Base-by-base conservation (phyloP, 495 filamentous ascomycete species). In the Neurospora sp. region DNA sequence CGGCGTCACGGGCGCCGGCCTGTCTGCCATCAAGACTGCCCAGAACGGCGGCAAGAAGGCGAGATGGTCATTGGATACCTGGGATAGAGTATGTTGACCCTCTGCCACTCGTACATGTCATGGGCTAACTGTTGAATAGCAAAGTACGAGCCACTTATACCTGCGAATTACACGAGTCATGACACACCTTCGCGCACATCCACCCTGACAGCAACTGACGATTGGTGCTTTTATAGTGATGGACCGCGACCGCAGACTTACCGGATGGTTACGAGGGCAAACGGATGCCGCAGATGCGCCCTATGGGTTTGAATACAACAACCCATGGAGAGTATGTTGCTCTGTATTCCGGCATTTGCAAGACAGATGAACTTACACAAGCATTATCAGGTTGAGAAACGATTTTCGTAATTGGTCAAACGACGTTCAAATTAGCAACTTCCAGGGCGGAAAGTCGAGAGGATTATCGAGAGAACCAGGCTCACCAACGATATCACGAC, bases 201-300 rank as follows among this genome's bases (percentile, higher is more conserved):
- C 53, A 66, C 53, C 53, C 53, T 66, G 27, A 66, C 53, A 35
- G 53, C 53, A 14, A 68, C 81, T 82, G 73, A 81, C 78, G 73
- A 72, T 72, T n/a, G 22, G 18, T 12, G n/a, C 42, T 18, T 38
- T 40, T 68, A 76, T 76, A 98, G 96, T 99, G 96, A 97, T 98
- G 94, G 91, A 98, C 73, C 89, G 96, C 78, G 96, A 99, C 80
- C 85, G 90, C 76, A 87, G 96, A 79, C 87, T 99, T 80, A 99
- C 96, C 69, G 96, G 96, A 74, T 88, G 81, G 69, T 76, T 91
- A 77, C 87, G 96, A 84, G 96, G 94, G 46, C 96, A 99, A 82
- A 91, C 90, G 76, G 92, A 95, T 83, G 91, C 90, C 69, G 85
- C 89, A 69, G 80, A 85, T 73, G 96, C 96, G 42, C 96, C 96